These are phyloP conservation scores for Yamadazyma sp. DNA, from an alignment of 805 yeast genomes.

Conservation along the genomic window DNA sequence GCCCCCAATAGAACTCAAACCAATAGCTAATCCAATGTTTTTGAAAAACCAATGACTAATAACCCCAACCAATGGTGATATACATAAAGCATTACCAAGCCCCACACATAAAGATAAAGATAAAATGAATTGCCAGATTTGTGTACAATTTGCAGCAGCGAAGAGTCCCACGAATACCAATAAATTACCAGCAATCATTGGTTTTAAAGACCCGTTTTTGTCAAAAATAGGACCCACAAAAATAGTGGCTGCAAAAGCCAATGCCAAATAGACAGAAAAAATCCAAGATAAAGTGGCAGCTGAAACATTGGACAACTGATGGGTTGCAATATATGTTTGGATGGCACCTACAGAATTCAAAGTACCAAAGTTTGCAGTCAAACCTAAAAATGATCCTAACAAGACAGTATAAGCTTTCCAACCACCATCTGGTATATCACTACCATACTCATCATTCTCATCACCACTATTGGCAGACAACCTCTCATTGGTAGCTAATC, in stretches of 20 bases:
- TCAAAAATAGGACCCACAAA: conserved; percentile 63
- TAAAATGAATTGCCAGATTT: conserved; percentile 58
- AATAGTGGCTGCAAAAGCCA: conserved; percentile 25
- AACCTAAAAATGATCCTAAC: conserved; percentile 24
- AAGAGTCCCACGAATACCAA: conserved; percentile 47
- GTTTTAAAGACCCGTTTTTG: conserved; percentile 51
- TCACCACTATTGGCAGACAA: background rate
- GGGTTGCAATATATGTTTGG: conserved; percentile 35
- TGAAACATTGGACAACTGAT: conserved; percentile 27
- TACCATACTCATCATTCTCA: background rate
- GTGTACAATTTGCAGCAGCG: conserved; percentile 50
- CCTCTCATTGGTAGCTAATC: background rate
- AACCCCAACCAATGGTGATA: conserved; percentile 60
- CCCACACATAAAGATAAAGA: conserved; percentile 48
- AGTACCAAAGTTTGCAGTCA: conserved; percentile 26
- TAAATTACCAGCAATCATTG: conserved; percentile 43
- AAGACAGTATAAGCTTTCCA: conserved; percentile 20
- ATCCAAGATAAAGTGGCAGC: conserved; percentile 39
- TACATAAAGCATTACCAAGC: conserved; percentile 55
- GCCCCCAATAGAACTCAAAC: conserved; percentile 65
- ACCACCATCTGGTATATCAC: conserved; percentile 25
- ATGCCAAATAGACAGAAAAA: conserved; percentile 33
- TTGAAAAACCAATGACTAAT: conserved; percentile 67
- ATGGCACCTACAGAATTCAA: conserved; percentile 38
- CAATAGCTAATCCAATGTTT: conserved; percentile 46